Evolutionary conservation across 805 yeast species (phyloP), one percentile per base, ranked within the genome.

Genomic region (Hanseniaspora valbyensis): DNA sequence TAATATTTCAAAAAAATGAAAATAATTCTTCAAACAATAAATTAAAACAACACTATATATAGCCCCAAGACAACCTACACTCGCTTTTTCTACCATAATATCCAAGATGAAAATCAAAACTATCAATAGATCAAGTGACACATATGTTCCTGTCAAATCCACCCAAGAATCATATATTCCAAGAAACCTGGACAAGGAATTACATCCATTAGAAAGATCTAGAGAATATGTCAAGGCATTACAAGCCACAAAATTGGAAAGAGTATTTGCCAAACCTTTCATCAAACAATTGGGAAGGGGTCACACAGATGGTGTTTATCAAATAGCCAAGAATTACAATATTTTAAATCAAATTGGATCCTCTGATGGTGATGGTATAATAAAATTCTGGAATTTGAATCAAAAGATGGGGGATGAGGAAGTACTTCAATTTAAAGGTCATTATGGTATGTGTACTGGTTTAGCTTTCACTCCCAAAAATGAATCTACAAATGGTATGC

Each of bases 231-330:
- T 96, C 18, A 77, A 89, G 57, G 97, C 97, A 0, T 68, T 92
- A 49, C 90, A 86, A 52, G 97, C 98, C 25, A 89, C 97, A 14
- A 92, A 92, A 63, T 66, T 92, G 68, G 97, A 90, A 62, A 75
- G 96, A 57, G 82, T 92, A 84, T 92, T 92, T 74, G 97, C 99
- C 0, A 89, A 89, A 61, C 99, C 99, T 2, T 92, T 92, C 66
- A 73, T 94, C 19, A 96, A 95, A 0, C 97, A 92, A 62, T 68
- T 92, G 33, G 99, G 99, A 2, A 75, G 77, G 54, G 98, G 98
- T 8, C 98, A 94, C 62, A 71, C 90, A 52, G 98, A 92, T 63
- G 97, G 96, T 53, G 87, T 92, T 13, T 90, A 92, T 65, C 70
- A 81, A 16, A 75, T 92, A 42, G 95, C 96, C 5, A 83, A 82